A percentile compares a stretch with the other conserved stretches of the same genome.
Evolutionary conservation across 1,139 yeast genomes (phyloP).

Genomic region (Yamadazyma atmosphaerica): DNA sequence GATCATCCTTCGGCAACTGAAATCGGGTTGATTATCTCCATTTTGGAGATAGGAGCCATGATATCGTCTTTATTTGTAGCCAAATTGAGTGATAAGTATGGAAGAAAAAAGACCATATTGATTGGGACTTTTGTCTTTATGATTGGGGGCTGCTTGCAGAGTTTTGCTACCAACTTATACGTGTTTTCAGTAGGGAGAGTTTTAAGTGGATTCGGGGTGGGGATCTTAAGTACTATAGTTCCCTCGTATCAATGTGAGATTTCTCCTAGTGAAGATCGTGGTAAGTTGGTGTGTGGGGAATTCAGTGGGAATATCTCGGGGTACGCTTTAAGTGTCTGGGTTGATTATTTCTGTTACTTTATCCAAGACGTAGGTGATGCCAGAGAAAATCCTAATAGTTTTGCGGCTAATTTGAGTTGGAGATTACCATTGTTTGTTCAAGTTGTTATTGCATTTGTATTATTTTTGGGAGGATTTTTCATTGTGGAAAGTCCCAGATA

Average conservation of each 20-base stretch:
- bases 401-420: constrained; percentile 52
- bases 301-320: constrained; percentile 56
- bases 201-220: constrained; percentile 54
- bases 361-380: constrained; percentile 46
- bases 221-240: constrained; percentile 51
- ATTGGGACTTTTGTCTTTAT: constrained; percentile 51
- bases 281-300: constrained; percentile 54
- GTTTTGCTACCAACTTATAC: constrained; percentile 43
- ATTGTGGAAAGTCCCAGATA: constrained; percentile 59
- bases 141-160: constrained; percentile 51
- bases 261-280: constrained; percentile 55
- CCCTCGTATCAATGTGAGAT: constrained; percentile 59
- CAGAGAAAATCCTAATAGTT: constrained; percentile 33
- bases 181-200: constrained; percentile 51
- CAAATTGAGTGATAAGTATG: constrained; percentile 43
- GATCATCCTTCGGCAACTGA: constrained; percentile 45
- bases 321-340: constrained; percentile 55
- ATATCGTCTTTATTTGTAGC: constrained; percentile 49
- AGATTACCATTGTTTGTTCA: constrained; percentile 52
- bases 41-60: constrained; percentile 56
- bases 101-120: constrained; percentile 50
- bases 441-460: constrained; percentile 44
- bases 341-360: constrained; percentile 52
- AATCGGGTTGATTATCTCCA: constrained; percentile 52
- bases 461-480: constrained; percentile 52